Conservation (phyloP, 805 yeast genomes). For the Barnettozyma vustinii region DNA sequence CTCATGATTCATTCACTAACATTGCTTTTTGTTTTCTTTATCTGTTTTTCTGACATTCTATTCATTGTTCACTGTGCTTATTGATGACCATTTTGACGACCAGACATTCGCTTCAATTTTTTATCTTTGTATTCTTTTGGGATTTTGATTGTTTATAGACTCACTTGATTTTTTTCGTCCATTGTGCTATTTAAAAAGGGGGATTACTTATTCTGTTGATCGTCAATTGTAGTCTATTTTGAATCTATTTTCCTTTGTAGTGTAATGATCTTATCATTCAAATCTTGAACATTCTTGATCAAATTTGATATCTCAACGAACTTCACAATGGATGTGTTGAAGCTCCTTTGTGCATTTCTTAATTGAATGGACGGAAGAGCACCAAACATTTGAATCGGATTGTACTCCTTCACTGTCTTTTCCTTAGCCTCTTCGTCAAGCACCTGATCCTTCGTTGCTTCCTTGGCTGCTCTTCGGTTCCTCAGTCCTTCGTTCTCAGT, state of each 20-base stretch:
- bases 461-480: constrained; percentile 2
- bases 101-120: neutral
- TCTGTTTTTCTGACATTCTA: neutral
- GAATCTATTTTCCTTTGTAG: neutral
- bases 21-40: neutral
- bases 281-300: neutral
- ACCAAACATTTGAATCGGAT: constrained; percentile 44
- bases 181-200: neutral
- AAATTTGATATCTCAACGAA: constrained; percentile 4
- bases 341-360: constrained; percentile 33
- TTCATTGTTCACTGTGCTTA: neutral
- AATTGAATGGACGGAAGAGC: constrained; percentile 40
- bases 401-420: constrained; percentile 14
- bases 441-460: neutral
- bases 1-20: constrained; percentile 2
- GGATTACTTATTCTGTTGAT: neutral
- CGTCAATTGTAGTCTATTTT: too few species aligned
- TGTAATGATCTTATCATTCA: neutral
- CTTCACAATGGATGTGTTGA: constrained; percentile 28
- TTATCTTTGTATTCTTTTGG: neutral
- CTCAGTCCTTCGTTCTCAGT: constrained; percentile 2
- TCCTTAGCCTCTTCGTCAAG: neutral
- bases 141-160: neutral
- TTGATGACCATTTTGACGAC: neutral
- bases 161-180: neutral